Conservation (phyloP, 305 asterid genomes). For the Fraxinus sp. region DNA sequence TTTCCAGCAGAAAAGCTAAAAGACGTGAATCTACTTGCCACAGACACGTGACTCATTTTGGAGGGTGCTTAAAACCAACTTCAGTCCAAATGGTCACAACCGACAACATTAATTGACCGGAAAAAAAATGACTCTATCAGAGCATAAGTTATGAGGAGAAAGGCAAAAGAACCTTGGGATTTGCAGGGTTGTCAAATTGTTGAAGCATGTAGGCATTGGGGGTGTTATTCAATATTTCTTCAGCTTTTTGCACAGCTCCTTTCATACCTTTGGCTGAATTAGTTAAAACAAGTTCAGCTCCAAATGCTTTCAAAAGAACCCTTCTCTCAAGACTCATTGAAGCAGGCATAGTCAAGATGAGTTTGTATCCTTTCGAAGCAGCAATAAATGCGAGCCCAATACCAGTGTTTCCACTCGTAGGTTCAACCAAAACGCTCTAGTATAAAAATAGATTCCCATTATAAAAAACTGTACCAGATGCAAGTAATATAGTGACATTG, state of each 20-base stretch:
- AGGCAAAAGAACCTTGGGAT: conserved; percentile 69
- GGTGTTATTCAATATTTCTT: conserved; percentile 68
- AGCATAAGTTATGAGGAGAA: conserved; percentile 15
- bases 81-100: background rate
- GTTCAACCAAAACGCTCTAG: conserved; percentile 91
- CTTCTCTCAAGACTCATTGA: conserved; percentile 99
- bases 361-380: conserved; percentile 95
- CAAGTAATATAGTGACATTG: background rate
- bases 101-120: background rate
- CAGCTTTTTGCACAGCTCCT: conserved; percentile 94
- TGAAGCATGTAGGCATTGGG: conserved; percentile 89
- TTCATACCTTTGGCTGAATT: conserved; percentile 93
- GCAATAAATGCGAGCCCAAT: conserved; percentile 90
- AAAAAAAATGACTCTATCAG: background rate
- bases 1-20: background rate
- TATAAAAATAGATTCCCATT: conserved; percentile 16
- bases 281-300: conserved; percentile 90
- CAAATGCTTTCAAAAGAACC: conserved; percentile 93
- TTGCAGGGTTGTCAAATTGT: conserved; percentile 95
- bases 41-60: background rate
- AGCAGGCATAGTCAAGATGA: conserved; percentile 95
- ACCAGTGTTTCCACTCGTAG: conserved; percentile 76
- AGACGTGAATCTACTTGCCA: background rate
- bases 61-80: background rate
- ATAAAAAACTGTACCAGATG: conserved; percentile 19